These are phyloP conservation scores for Aureobasidium zeae DNA, from an alignment of 2,329 filamentous ascomycete species.

Conservation along the genomic window DNA sequence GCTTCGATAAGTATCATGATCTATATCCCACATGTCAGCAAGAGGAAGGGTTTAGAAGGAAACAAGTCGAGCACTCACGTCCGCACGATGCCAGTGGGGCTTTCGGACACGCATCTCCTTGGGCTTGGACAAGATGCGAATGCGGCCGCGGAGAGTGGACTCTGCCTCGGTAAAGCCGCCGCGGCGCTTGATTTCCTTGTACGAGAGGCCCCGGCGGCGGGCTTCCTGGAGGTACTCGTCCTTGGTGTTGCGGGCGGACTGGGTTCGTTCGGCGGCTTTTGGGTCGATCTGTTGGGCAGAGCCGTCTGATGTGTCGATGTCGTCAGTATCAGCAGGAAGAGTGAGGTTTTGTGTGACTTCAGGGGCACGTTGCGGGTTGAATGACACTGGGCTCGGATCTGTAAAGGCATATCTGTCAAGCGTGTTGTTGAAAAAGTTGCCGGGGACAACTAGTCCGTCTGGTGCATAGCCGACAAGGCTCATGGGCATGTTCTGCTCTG, in stretches of 20 bases:
- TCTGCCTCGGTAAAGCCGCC: constrained; percentile 56
- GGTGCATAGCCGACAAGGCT: background rate
- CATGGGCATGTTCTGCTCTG: background rate
- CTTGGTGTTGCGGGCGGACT: constrained; percentile 18
- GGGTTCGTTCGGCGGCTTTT: background rate
- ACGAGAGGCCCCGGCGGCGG: constrained; percentile 51
- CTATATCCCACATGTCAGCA: constrained; percentile 19
- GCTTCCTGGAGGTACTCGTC: constrained; percentile 41
- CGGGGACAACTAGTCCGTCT: constrained; percentile 11
- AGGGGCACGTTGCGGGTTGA: background rate
- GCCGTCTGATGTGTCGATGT: background rate
- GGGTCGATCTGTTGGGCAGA: background rate
- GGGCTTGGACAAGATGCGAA: constrained; percentile 55
- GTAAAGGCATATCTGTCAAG: constrained; percentile 2
- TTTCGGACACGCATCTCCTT: constrained; percentile 54
- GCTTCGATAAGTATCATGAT: constrained; percentile 19
- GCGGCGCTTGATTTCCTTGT: constrained; percentile 51
- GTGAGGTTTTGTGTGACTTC: background rate
- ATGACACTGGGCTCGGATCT: background rate
- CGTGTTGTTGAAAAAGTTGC: constrained; percentile 5
- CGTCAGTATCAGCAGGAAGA: background rate
- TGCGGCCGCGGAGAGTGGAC: constrained; percentile 62
- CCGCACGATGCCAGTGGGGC: constrained; percentile 53
- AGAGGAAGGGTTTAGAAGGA: background rate
- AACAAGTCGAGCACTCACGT: constrained; percentile 49